phyloP scores from a whole-genome alignment of 164 flowering plant species.

The Macadamia integrifolia region DNA sequence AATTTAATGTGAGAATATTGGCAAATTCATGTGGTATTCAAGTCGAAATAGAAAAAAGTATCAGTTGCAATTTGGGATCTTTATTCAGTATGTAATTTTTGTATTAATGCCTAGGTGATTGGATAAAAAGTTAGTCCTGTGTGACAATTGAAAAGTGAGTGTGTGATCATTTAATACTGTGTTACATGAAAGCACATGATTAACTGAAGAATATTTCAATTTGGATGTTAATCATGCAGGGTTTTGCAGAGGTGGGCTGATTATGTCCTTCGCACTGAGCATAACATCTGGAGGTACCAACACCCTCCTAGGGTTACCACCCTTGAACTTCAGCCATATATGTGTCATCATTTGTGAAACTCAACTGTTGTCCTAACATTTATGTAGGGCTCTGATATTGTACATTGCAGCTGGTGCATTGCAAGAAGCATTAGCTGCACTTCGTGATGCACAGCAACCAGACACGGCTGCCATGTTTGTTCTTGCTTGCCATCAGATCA shows the following conservation, averaged over 20 bases:
- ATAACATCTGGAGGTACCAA: slow-evolving; percentile 90
- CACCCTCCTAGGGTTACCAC: background rate
- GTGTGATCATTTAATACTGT: too few species aligned
- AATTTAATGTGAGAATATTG: too few species aligned
- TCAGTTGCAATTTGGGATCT: too few species aligned
- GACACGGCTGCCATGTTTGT: slow-evolving; percentile 97
- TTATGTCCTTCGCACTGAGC: slow-evolving; percentile 68
- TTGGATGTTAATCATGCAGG: slow-evolving; percentile 31
- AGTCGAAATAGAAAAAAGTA: too few species aligned
- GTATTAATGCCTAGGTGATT: background rate
- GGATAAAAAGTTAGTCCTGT: background rate
- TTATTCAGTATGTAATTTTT: too few species aligned
- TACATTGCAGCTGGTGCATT: slow-evolving; percentile 92
- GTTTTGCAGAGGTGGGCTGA: slow-evolving; percentile 95
- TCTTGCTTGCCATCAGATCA: slow-evolving; percentile 80
- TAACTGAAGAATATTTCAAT: too few species aligned
- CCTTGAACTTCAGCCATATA: background rate
- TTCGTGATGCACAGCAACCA: slow-evolving; percentile 84
- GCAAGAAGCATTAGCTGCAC: slow-evolving; percentile 85
- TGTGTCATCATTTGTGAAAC: background rate
- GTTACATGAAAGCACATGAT: too few species aligned
- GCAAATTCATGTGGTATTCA: too few species aligned
- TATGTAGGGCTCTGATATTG: slow-evolving; percentile 79
- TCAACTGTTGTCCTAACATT: background rate
- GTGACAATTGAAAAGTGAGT: background rate